A percentile compares a stretch with the other conserved stretches of the same genome.
Evolutionary conservation across 129 eudicot species (phyloP).

Genomic region (Logfia minima): DNA sequence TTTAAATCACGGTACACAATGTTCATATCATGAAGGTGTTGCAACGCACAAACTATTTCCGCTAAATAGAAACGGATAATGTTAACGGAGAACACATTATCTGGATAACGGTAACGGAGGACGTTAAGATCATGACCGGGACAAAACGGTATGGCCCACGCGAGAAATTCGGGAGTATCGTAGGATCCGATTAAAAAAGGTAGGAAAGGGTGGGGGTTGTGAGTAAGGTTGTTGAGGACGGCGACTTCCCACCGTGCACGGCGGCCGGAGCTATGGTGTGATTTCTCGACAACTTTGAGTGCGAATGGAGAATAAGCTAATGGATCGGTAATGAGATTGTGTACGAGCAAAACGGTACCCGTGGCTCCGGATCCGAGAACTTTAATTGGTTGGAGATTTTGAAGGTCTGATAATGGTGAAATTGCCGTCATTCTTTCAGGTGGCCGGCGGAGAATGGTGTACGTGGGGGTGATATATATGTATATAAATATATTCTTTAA

Average conservation of each 20-base stretch:
- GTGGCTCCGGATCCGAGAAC: slow-evolving; percentile 72
- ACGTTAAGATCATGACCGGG: slow-evolving; percentile 73
- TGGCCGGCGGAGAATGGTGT: not conserved
- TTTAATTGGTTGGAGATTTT: slow-evolving; percentile 46
- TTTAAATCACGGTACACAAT: slow-evolving; percentile 67
- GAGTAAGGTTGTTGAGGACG: slow-evolving; percentile 40
- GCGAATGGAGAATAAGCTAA: slow-evolving; percentile 49
- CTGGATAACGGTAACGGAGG: slow-evolving; percentile 49
- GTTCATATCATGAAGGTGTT: slow-evolving; percentile 49
- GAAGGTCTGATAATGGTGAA: slow-evolving; percentile 34
- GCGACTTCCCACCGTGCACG: slow-evolving; percentile 71
- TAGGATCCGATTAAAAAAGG: slow-evolving; percentile 49
- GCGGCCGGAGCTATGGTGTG: slow-evolving; percentile 40
- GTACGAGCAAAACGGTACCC: slow-evolving; percentile 72
- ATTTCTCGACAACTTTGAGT: slow-evolving; percentile 67
- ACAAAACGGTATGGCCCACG: slow-evolving; percentile 65
- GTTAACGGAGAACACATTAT: slow-evolving; percentile 51
- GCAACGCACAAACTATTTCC: slow-evolving; percentile 55
- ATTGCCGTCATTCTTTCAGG: slow-evolving; percentile 21
- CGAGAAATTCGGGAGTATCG: slow-evolving; percentile 43
- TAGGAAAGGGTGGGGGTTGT: slow-evolving; percentile 53
- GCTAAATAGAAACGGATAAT: slow-evolving; percentile 58
- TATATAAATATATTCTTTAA: no score
- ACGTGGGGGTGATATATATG: not conserved
- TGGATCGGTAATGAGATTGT: slow-evolving; percentile 40